Evolutionary conservation across 2,329 filamentous ascomycete genomes (phyloP), one percentile per base, ranked within the genome.

Genomic region (Claviceps lovelessii): DNA sequence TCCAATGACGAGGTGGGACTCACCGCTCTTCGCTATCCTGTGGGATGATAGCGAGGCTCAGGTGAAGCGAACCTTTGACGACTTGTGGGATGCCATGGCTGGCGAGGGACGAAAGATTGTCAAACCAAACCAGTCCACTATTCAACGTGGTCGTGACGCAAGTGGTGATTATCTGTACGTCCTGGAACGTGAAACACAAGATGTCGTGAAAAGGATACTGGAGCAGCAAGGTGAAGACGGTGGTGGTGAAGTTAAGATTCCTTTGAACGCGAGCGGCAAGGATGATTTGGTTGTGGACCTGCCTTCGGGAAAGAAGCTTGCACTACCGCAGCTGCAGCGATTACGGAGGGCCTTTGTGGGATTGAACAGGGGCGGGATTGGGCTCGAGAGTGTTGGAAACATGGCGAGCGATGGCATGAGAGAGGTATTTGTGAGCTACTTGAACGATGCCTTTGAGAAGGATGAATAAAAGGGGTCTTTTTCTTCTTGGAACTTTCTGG

Each of bases 1-100:
- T 65, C 80, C 84, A 28, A 90, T 91, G 86, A 84, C 79, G 2
- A 74, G 87, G 47, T 94, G 88, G 88, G 88, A 94, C 66, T 86
- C 84, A 54, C 88, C 88, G 1, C 76, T 93, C 2, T 93, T 91
- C 69, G 85, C 85, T 4, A 76, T 93, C 0, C 77, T 88, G 11
- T 87, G 84, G 76, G 84, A 90, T 48, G 88, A 94, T 65, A 78
- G 78, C 55, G 76, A 76, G 55, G 77, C 77, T n/a, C 81, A 82
- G 62, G 66, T 76, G 10, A 67, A 61, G 37, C 67, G 71, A 57
- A 76, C 78, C 2, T 85, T 82, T 58, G 80, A 84, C 50, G 75
- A 77, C 55, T 78, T 93, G 55, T 93, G 87, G 88, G 85, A 90
- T 46, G 79, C 83, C 2, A 71, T 93, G 55, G 85, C 76, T 1